Evolutionary conservation across 1,139 yeast species (phyloP).

Genomic region (Torulaspora pretoriensis): DNA sequence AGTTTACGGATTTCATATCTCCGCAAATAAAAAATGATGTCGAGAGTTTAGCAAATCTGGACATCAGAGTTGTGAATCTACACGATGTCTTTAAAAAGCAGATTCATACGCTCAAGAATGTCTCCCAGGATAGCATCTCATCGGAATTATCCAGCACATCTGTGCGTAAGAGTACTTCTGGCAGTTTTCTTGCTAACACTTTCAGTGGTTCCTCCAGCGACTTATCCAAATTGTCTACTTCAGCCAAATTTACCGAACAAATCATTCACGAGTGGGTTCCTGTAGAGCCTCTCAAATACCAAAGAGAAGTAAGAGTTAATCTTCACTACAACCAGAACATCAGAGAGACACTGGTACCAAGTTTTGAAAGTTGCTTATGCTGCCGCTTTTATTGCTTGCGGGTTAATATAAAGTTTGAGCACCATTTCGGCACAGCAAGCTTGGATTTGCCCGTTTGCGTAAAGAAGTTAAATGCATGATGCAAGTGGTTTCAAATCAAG

Average conservation of each 20-base stretch:
- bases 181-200: conserved; percentile 15
- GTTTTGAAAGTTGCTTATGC: conserved; percentile 53
- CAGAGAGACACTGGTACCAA: conserved; percentile 48
- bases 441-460: conserved; percentile 39
- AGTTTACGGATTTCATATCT: conserved; percentile 26
- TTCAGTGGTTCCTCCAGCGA: conserved; percentile 18
- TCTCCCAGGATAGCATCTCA: conserved; percentile 10
- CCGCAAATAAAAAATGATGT: conserved; percentile 22
- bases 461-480: conserved; percentile 25
- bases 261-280: conserved; percentile 26
- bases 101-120: conserved; percentile 18
- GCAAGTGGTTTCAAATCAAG: neutral
- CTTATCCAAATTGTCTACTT: conserved; percentile 12
- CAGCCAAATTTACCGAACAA: conserved; percentile 22
- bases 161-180: conserved; percentile 9
- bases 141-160: conserved; percentile 9
- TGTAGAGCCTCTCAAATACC: conserved; percentile 21
- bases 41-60: conserved; percentile 26
- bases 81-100: conserved; percentile 29
- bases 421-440: conserved; percentile 30
- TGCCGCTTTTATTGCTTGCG: conserved; percentile 48
- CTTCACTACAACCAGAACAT: conserved; percentile 33
- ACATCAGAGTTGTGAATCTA: conserved; percentile 17
- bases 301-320: conserved; percentile 28
- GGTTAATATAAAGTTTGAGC: conserved; percentile 35